These are phyloP conservation scores for Huntiella decipiens DNA, from an alignment of 2,329 filamentous ascomycete genomes.

Conservation along the genomic window DNA sequence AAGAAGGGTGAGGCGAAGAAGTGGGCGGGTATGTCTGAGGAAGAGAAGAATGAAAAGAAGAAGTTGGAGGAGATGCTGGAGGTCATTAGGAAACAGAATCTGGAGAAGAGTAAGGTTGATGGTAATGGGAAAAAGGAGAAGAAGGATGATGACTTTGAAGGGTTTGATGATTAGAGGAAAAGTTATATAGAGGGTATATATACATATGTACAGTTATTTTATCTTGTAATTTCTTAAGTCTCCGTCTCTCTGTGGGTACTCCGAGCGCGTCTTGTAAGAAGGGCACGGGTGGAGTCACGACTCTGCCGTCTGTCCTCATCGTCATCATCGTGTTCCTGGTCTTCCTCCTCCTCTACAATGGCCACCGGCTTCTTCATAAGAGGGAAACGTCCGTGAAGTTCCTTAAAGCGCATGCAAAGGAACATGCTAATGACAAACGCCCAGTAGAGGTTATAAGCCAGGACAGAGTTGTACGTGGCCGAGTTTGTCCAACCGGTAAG, in stretches of 20 bases:
- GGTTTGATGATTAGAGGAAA: slow-evolving; percentile 31
- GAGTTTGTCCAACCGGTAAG: slow-evolving; percentile 78
- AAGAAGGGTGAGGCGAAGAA: slow-evolving; percentile 45
- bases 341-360: neutral
- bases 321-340: neutral
- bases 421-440: slow-evolving; percentile 47
- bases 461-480: slow-evolving; percentile 70
- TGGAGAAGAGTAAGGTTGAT: slow-evolving; percentile 18
- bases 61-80: slow-evolving; percentile 46
- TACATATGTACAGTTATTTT: neutral
- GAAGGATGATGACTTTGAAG: slow-evolving; percentile 35
- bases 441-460: slow-evolving; percentile 84
- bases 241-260: neutral
- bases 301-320: slow-evolving; percentile 4
- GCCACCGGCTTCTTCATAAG: slow-evolving; percentile 6
- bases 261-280: slow-evolving; percentile 5
- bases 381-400: slow-evolving; percentile 20
- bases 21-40: slow-evolving; percentile 47
- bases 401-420: slow-evolving; percentile 44
- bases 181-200: neutral
- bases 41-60: slow-evolving; percentile 42
- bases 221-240: neutral
- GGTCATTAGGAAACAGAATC: slow-evolving; percentile 41
- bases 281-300: slow-evolving; percentile 8
- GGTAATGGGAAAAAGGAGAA: slow-evolving; percentile 14